Conservation (phyloP, 208 protist species). For the Plasmodiophora brassicae region DNA sequence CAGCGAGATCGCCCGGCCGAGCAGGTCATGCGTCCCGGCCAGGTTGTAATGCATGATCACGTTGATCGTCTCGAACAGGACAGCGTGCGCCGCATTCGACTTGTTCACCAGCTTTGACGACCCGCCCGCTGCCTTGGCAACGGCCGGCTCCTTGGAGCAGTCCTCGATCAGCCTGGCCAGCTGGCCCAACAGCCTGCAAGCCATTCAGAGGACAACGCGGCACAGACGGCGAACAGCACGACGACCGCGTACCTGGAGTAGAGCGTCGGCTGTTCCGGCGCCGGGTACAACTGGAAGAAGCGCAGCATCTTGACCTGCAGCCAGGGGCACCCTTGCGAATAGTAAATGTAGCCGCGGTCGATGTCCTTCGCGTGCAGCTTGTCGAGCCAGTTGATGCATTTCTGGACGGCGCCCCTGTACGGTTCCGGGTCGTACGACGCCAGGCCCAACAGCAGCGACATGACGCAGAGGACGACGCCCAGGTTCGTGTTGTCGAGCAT, state of each 20-base stretch:
- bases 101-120: slow-evolving; percentile 76
- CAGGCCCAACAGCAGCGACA: slow-evolving; percentile 81
- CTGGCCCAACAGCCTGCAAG: neutral
- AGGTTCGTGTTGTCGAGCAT: slow-evolving; percentile 75
- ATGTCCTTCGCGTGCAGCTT: slow-evolving; percentile 49
- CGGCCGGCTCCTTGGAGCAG: neutral
- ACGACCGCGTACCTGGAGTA: slow-evolving; percentile 19
- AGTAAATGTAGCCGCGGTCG: slow-evolving; percentile 87
- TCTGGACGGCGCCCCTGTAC: slow-evolving; percentile 58
- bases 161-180: neutral
- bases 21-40: slow-evolving; percentile 35
- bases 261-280: slow-evolving; percentile 57
- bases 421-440: neutral
- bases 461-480: slow-evolving; percentile 57
- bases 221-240: neutral
- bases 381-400: slow-evolving; percentile 71
- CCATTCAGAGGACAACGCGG: neutral
- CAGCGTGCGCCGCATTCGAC: slow-evolving; percentile 88
- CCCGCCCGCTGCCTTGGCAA: slow-evolving; percentile 33
- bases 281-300: slow-evolving; percentile 87
- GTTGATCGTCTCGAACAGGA: slow-evolving; percentile 92
- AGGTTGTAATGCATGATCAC: slow-evolving; percentile 75
- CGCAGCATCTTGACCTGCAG: slow-evolving; percentile 93
- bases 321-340: slow-evolving; percentile 93
- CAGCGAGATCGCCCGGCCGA: slow-evolving; percentile 7